These are phyloP conservation scores for Colletotrichum sp. DNA, from an alignment of 2,329 filamentous ascomycete species.

Conservation along the genomic window DNA sequence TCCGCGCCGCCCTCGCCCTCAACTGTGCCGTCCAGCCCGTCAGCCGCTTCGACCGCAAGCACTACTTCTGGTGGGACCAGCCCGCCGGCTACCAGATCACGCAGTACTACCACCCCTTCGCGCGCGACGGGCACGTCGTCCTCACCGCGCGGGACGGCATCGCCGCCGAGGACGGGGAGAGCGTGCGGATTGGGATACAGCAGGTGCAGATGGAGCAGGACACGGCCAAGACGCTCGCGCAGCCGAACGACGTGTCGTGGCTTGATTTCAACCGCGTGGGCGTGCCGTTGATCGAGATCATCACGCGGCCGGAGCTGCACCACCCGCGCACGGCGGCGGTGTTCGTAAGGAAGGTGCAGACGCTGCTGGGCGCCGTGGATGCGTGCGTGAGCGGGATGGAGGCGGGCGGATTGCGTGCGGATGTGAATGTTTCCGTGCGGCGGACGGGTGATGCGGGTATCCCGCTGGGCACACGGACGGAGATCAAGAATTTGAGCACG, in stretches of 20 bases:
- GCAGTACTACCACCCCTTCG: constrained; percentile 84
- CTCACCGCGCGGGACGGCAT: constrained; percentile 81
- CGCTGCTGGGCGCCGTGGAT: constrained; percentile 78
- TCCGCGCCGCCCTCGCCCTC: constrained; percentile 86
- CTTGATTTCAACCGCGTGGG: constrained; percentile 95
- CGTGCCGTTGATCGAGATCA: constrained; percentile 91
- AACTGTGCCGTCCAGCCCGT: constrained; percentile 77
- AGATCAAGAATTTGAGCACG: constrained; percentile 96
- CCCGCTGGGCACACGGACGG: constrained; percentile 81
- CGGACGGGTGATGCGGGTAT: constrained; percentile 49
- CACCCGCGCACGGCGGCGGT: constrained; percentile 87
- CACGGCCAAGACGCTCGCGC: constrained; percentile 89
- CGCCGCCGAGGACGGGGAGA: constrained; percentile 71
- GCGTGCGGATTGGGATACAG: constrained; percentile 81
- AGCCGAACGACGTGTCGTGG: constrained; percentile 75
- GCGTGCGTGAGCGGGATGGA: constrained; percentile 94
- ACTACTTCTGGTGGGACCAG: constrained; percentile 99
- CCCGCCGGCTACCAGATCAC: constrained; percentile 97
- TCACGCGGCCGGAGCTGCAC: constrained; percentile 88
- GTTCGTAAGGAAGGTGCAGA: constrained; percentile 87
- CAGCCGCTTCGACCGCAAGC: constrained; percentile 93
- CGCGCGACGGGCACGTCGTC: constrained; percentile 72
- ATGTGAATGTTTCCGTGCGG: constrained; percentile 93
- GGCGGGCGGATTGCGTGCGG: constrained; percentile 84
- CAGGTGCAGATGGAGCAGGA: constrained; percentile 98